A percentile compares a stretch with the other conserved stretches of the same genome.
These are phyloP conservation scores for Pichia sp. DNA, from an alignment of 1,139 yeast genomes.

Conservation along the genomic window DNA sequence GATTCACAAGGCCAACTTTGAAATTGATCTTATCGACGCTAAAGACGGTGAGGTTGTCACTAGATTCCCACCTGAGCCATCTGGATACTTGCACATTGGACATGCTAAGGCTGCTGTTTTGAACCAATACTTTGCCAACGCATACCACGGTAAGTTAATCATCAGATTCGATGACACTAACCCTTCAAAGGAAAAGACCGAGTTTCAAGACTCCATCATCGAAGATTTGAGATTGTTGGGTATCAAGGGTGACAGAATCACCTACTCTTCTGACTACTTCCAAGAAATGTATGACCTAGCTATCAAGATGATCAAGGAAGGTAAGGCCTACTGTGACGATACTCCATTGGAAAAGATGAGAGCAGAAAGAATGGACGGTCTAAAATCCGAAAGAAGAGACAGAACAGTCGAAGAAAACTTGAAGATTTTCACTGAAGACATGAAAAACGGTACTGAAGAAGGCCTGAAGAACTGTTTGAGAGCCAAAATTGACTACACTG, in stretches of 20 bases:
- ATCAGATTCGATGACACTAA: constrained; percentile 96
- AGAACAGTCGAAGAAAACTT: constrained; percentile 88
- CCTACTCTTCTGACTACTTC: constrained; percentile 92
- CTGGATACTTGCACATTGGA: constrained; percentile 95
- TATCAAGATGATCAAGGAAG: constrained; percentile 80
- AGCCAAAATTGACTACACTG: constrained; percentile 89
- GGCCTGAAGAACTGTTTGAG: constrained; percentile 88
- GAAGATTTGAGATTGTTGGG: constrained; percentile 88
- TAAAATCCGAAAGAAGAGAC: constrained; percentile 84
- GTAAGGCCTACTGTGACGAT: constrained; percentile 95
- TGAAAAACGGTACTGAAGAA: constrained; percentile 88
- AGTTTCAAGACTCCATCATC: constrained; percentile 86
- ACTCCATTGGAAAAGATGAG: constrained; percentile 93
- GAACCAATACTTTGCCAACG: constrained; percentile 92
- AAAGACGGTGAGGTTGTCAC: constrained; percentile 91
- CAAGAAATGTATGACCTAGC: constrained; percentile 85
- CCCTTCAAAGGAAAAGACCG: constrained; percentile 90
- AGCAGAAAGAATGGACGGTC: constrained; percentile 97
- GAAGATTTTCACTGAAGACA: constrained; percentile 76
- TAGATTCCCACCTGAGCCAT: constrained; percentile 89
- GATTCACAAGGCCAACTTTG: constrained; percentile 84
- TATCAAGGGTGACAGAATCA: constrained; percentile 79
- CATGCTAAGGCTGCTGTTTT: constrained; percentile 96
- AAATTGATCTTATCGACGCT: constrained; percentile 88
- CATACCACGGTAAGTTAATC: constrained; percentile 89